Evolutionary conservation across 371 early-diverging fungal genomes (phyloP).

Genomic region (Chytridium lagenaria): DNA sequence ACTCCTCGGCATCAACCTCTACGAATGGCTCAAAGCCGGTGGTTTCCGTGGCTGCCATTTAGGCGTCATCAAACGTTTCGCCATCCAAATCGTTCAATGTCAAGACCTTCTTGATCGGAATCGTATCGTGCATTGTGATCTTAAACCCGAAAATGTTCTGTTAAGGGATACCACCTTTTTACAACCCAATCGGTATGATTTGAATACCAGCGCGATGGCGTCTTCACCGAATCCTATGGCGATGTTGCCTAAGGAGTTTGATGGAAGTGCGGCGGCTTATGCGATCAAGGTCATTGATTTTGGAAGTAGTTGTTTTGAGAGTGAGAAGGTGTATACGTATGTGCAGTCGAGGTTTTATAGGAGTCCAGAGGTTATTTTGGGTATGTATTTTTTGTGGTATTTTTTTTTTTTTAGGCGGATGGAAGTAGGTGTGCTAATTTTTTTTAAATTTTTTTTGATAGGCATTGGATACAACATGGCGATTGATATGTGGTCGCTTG

Average conservation of each 20-base stretch:
- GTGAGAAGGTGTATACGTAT: slow-evolving; percentile 92
- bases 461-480: slow-evolving; percentile 78
- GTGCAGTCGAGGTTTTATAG: slow-evolving; percentile 98
- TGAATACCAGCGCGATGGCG: slow-evolving; percentile 27
- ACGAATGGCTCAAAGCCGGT: slow-evolving; percentile 95
- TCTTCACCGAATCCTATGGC: background rate
- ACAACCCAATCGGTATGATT: slow-evolving; percentile 38
- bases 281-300: slow-evolving; percentile 98
- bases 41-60: slow-evolving; percentile 91
- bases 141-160: slow-evolving; percentile 86
- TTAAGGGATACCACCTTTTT: slow-evolving; percentile 33
- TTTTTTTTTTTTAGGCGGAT: background rate
- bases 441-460: background rate
- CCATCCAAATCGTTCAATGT: slow-evolving; percentile 86
- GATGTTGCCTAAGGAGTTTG: slow-evolving; percentile 44
- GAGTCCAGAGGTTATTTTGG: slow-evolving; percentile 95
- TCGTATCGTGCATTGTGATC: slow-evolving; percentile 95
- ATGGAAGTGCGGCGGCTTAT: slow-evolving; percentile 50
- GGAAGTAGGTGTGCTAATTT: no score
- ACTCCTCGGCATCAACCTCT: slow-evolving; percentile 94
- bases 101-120: slow-evolving; percentile 73
- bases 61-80: slow-evolving; percentile 80
- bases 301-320: slow-evolving; percentile 91
- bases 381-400: slow-evolving; percentile 39
- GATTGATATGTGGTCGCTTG: slow-evolving; percentile 99